Base-by-base conservation (phyloP, 179 eudicot species). In the Beta lomatogona region DNA sequence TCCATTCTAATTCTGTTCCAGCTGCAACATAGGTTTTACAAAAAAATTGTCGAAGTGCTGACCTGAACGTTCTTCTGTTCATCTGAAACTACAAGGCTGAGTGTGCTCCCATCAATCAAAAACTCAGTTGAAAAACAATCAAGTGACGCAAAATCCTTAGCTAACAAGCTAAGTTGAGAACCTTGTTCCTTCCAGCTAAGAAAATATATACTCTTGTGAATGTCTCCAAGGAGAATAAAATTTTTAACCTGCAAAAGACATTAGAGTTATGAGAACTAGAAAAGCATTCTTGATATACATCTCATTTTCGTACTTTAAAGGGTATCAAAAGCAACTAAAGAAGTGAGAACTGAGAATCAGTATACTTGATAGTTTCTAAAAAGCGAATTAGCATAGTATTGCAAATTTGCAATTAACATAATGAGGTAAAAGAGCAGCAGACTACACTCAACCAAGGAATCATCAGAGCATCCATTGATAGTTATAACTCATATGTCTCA, bases 171-270 rank as follows among this genome's bases (percentile, higher is more conserved):
- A 69, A 95, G 93, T 83, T 95, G 99, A 86, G 98, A 82, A 67
- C 97, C 98, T 85, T 95, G 98, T 81, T 95, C 99, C 88, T 94
- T 95, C 99, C 99, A 95, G 86, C 91, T 95, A 77, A 94, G 92
- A 71, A 95, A 95, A 85, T 91, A 94, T 85, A 95, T 90, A 84
- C 99, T 95, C 85, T 89, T 94, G 91, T 95, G 99, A 78, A 94
- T 86, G 85, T 95, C 99, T 25, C 99, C 99, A 31, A 95, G 86
- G 67, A 95, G 99, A 83, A 95, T 92, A 84, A 95, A 95, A 89
- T 95, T 95, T 81, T 95, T 95, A 66, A 95, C 98, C 98, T 95
- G 90, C 83, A 88, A 81, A 50, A 64, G 48, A 63, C 48, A 50
- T 21, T 16, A 54, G 53, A 52, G 41, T 52, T 16, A 25, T 65